These are phyloP conservation scores for Apostasia shenzhenica DNA, from an alignment of 106 monocot species.

Conservation along the genomic window DNA sequence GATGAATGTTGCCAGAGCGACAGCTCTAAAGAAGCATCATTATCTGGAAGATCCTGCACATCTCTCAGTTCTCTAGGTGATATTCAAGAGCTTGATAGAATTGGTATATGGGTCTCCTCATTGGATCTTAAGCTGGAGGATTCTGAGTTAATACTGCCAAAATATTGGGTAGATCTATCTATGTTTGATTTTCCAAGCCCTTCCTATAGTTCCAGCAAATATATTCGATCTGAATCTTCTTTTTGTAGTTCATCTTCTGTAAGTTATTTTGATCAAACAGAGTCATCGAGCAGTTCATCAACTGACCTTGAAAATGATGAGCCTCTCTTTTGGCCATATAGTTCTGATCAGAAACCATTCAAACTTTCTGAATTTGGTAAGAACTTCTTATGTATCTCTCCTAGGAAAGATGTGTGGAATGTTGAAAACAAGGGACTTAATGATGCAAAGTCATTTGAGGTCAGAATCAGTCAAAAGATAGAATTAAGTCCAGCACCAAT, in stretches of 20 bases:
- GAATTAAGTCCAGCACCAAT: slow-evolving; percentile 1
- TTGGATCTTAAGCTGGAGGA: slow-evolving; percentile 47
- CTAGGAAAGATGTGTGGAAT: slow-evolving; percentile 12
- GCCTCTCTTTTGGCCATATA: slow-evolving; percentile 60
- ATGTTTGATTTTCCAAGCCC: slow-evolving; percentile 50
- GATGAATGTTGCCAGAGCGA: too few relatives aligned
- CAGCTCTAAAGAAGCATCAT: slow-evolving; percentile 3
- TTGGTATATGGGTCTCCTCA: slow-evolving; percentile 32
- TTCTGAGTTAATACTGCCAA: slow-evolving; percentile 17
- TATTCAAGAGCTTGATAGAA: slow-evolving; percentile 12
- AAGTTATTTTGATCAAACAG: slow-evolving; percentile 1
- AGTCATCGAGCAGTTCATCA: too few relatives aligned
- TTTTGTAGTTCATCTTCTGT: neutral
- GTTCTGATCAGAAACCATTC: slow-evolving; percentile 26
- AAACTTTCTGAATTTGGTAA: slow-evolving; percentile 25
- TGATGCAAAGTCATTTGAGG: slow-evolving; percentile 9
- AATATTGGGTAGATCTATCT: slow-evolving; percentile 8
- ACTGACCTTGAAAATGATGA: slow-evolving; percentile 20
- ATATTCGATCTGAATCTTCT: slow-evolving; percentile 4
- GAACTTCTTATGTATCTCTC: slow-evolving; percentile 40
- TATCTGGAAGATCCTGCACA: slow-evolving; percentile 7
- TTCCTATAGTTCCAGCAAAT: slow-evolving; percentile 12
- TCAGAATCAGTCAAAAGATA: slow-evolving; percentile 5
- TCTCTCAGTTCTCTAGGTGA: slow-evolving; percentile 12
- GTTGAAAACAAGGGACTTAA: neutral